Base-by-base conservation (phyloP, 768 basidiomycete species). In the Phanerochaete sordida region DNA sequence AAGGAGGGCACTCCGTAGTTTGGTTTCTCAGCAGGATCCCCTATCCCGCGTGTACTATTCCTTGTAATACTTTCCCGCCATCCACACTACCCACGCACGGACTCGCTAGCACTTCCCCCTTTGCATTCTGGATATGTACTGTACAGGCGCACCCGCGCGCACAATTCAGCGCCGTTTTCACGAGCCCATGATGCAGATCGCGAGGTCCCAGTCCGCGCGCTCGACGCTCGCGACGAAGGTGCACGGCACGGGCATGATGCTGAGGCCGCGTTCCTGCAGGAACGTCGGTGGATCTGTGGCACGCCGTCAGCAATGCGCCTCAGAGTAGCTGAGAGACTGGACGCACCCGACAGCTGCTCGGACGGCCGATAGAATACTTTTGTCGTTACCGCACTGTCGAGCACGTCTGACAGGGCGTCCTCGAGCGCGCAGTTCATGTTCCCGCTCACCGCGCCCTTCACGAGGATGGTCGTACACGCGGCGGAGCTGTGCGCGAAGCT, bases 201-300 rank as follows among this genome's bases (percentile, higher is more conserved):
- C 84, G 67, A 77, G 77, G 68, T 86, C 81, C 84, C 85, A 89
- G 56, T 78, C 70, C 58, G 82, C 75, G 28, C 60, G 63, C 1
- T 67, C 64, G 16, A 62, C 60, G 33, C 78, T 80, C 4, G 82
- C 76, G 47, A 89, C 80, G 47, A 65, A 67, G 35, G 77, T 73
- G 65, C 83, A 86, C 1, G 86, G 84, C 52, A 89, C 76, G 24
- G 70, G 66, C 12, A 82, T 85, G 12, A 76, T 69, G 9, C 83
- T 75, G 13, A 76, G 75, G 23, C 33, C 48, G n/a, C 46, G 57
- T 13, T 33, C 58, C 30, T 67, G 67, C 60, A 79, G 76, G 35
- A 67, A 0, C 74, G 58, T 6, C 58, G 57, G 33, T 66, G 73
- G 75, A 50, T 56, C 15, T 37, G 56, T 12, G 39, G 35, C 24